Evolutionary conservation across 768 basidiomycete genomes (phyloP), one percentile per base, ranked within the genome.

Genomic region (Psilocybe tampanensis): DNA sequence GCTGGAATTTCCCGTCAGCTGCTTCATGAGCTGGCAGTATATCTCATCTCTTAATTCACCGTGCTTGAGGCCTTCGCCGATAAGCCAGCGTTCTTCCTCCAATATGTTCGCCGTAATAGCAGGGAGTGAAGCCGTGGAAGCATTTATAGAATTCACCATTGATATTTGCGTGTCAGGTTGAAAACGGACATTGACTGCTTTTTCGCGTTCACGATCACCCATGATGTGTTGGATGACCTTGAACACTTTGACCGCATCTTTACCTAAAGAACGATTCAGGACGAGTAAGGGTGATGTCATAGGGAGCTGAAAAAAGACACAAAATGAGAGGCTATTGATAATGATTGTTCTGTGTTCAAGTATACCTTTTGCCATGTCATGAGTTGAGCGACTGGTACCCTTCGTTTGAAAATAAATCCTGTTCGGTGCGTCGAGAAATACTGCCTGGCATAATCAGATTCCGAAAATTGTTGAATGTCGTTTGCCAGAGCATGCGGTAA

Each of bases 21-120:
- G 95, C 68, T 97, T 97, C 85, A 95, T 88, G 22, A 92, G 62
- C 64, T 97, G 95, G 66, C 92, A 95, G 64, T 92, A 98, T 48
- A 95, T 88, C 73, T 97, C 95, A 70, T 98, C 95, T 59, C 95
- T 76, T 64, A 97, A 76, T 72, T 96, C 94, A 11, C 89, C 86
- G 55, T 94, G 85, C 2, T 81, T 70, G 34, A 97, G 78, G 2
- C 92, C 94, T 66, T 92, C 87, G 44, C 84, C 80, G 9, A 96
- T 77, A 57, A 97, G 72, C 91, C 92, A 95, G 19, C 92, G 79
- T 60, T 94, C 90, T 69, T 95, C 94, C 64, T 95, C 93, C 18
- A 95, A 69, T 39, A 90, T 71, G 9, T 77, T 76, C 26, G 72
- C 63, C 41, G 64, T 59, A 58, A 61, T 67, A 9, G 64, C 68